A percentile compares a stretch with the other conserved stretches of the same genome.
These are phyloP conservation scores for Calycina marina DNA, from an alignment of 2,329 filamentous ascomycete species.

Conservation along the genomic window DNA sequence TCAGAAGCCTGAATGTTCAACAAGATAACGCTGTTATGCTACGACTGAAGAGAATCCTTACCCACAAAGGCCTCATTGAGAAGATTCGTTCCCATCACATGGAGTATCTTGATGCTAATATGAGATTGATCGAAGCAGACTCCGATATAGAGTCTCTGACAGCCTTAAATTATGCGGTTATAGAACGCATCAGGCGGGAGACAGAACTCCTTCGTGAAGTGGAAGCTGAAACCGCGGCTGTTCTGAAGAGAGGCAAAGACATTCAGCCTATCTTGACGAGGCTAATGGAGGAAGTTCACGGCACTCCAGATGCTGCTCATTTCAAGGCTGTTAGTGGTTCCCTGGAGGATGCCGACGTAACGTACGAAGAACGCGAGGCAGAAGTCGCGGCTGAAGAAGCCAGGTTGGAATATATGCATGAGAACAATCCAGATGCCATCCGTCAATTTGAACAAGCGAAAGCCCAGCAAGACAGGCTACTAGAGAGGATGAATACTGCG, in stretches of 20 bases:
- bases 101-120: conserved; percentile 51
- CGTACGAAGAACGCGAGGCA: conserved; percentile 48
- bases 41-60: conserved; percentile 38
- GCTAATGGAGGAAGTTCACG: conserved; percentile 22
- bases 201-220: conserved; percentile 26
- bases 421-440: conserved; percentile 60
- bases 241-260: conserved; percentile 24
- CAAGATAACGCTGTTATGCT: conserved; percentile 40
- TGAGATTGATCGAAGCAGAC: conserved; percentile 63
- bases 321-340: conserved; percentile 19
- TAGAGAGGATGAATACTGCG: conserved; percentile 40
- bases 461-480: conserved; percentile 52
- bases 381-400: conserved; percentile 63
- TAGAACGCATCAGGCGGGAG: conserved; percentile 33
- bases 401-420: conserved; percentile 67
- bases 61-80: conserved; percentile 44
- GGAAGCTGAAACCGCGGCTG: conserved; percentile 25
- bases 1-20: conserved; percentile 36
- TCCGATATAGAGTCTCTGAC: conserved; percentile 65
- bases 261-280: conserved; percentile 27
- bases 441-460: conserved; percentile 63
- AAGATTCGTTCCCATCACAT: conserved; percentile 46
- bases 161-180: conserved; percentile 46
- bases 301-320: conserved; percentile 26
- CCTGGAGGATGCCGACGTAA: conserved; percentile 35